phyloP scores from a whole-genome alignment of 768 basidiomycete species.

The Amanita pseudoporphyria region DNA sequence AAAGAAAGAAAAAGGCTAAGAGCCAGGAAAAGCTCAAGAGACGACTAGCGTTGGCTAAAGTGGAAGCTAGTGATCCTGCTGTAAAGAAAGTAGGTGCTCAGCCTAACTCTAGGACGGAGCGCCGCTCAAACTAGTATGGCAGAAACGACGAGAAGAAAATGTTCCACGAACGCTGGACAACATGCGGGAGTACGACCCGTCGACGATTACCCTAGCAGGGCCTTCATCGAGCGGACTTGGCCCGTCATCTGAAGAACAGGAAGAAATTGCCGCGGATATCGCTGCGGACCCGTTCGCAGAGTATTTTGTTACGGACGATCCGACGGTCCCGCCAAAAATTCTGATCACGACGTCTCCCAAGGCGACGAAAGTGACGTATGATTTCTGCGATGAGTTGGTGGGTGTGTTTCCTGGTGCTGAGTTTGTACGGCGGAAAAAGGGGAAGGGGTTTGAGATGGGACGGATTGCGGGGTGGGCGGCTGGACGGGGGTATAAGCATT shows the following conservation, averaged over 20 bases:
- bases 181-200: slow-evolving; percentile 76
- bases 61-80: slow-evolving; percentile 66
- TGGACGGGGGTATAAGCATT: slow-evolving; percentile 76
- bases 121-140: slow-evolving; percentile 1
- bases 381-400: slow-evolving; percentile 87
- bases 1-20: slow-evolving; percentile 70
- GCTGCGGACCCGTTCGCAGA: slow-evolving; percentile 69
- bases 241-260: slow-evolving; percentile 20
- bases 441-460: slow-evolving; percentile 86
- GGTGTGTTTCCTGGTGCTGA: slow-evolving; percentile 90
- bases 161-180: slow-evolving; percentile 91
- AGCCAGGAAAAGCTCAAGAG: slow-evolving; percentile 73
- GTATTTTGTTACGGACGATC: slow-evolving; percentile 64
- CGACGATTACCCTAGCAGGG: slow-evolving; percentile 44
- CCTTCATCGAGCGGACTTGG: slow-evolving; percentile 30
- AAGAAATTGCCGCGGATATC: slow-evolving; percentile 60
- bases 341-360: slow-evolving; percentile 87
- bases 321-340: slow-evolving; percentile 72
- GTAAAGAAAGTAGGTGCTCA: slow-evolving; percentile 56
- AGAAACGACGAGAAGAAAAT: slow-evolving; percentile 83
- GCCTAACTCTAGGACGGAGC: background rate
- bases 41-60: slow-evolving; percentile 68
- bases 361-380: slow-evolving; percentile 82
- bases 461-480: slow-evolving; percentile 91
- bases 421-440: slow-evolving; percentile 78